phyloP scores from a whole-genome alignment of 441 rosid genomes.

The Gossypium davidsonii region DNA sequence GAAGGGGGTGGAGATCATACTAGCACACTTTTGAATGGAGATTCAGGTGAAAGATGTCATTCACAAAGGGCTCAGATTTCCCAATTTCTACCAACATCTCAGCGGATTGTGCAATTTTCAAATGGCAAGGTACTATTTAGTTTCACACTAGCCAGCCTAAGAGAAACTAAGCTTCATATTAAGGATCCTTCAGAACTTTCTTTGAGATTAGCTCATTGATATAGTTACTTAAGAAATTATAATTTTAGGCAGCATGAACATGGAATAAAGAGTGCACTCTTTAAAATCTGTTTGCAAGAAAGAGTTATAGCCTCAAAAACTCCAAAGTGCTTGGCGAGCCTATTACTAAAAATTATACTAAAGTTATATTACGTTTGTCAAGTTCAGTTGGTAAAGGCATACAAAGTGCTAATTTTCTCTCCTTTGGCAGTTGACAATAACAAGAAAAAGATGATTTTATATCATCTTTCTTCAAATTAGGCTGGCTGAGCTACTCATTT shows the following conservation, averaged over 20 bases:
- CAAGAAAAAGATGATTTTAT: background rate
- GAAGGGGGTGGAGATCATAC: conserved; percentile 26
- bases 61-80: conserved; percentile 41
- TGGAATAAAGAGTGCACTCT: background rate
- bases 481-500: background rate
- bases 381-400: background rate
- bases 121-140: conserved; percentile 62
- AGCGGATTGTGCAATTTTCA: conserved; percentile 88
- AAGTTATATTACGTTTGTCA: background rate
- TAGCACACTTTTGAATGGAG: conserved; percentile 27
- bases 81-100: conserved; percentile 90
- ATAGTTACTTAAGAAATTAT: background rate
- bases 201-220: background rate
- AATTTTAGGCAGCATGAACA: background rate
- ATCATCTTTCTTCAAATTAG: background rate
- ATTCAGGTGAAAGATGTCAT: conserved; percentile 20
- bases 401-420: background rate
- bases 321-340: background rate
- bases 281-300: background rate
- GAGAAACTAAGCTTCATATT: conserved; percentile 4
- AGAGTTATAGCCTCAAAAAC: background rate
- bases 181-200: background rate
- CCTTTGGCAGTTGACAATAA: background rate
- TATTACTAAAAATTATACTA: background rate
- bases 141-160: conserved; percentile 6